Base-by-base conservation (phyloP, 352 stramenopile genomes). In the Globisporangium cederbergense region DNA sequence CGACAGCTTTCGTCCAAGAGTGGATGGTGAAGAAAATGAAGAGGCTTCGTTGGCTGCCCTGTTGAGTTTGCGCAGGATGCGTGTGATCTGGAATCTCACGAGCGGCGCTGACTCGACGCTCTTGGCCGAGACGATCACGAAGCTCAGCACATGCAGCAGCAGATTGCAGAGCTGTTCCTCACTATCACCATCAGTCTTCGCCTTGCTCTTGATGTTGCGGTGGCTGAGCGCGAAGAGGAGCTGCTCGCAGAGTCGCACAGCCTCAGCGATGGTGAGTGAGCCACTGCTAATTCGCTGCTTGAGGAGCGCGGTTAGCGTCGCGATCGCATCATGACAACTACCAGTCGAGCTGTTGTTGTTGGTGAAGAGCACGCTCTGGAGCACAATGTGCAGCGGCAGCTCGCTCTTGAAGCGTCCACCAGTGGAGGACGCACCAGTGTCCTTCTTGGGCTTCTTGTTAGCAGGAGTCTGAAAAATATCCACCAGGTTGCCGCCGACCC, bases 211-310 rank as follows among this genome's bases (percentile, higher is more conserved):
- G 25, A n/a, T 34, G 63, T 42, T 54, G 64, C 2, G 63, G 65
- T 43, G 46, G 22, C 42, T 28, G 51, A 88, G 64, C 11, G 75
- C 77, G 45, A 84, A 86, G 34, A 86, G 43, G 22, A 86, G 28
- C 60, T 83, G 77, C 30, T 88, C 77, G 34, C 75, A 85, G 58
- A 86, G 73, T 9, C 65, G 74, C 14, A 64, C 60, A 43, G 75
- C 73, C 9, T 75, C 74, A 2, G 54, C 22, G n/a, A 47, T 51
- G 20, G 49, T 28, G 8, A 79, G 18, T 8, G 64, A 34, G 8
- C 56, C 55, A 7, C 52, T 50, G 4, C 59, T 36, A 11, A 73
- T 22, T 20, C 68, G 52, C 54, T 59, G 32, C 18, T 62, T 63
- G 2, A 79, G 28, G 47, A 79, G 38, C 40, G 10, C 14, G 11